These are phyloP conservation scores for Phlebopus sp. DNA, from an alignment of 1,284 basidiomycete genomes.

Conservation along the genomic window DNA sequence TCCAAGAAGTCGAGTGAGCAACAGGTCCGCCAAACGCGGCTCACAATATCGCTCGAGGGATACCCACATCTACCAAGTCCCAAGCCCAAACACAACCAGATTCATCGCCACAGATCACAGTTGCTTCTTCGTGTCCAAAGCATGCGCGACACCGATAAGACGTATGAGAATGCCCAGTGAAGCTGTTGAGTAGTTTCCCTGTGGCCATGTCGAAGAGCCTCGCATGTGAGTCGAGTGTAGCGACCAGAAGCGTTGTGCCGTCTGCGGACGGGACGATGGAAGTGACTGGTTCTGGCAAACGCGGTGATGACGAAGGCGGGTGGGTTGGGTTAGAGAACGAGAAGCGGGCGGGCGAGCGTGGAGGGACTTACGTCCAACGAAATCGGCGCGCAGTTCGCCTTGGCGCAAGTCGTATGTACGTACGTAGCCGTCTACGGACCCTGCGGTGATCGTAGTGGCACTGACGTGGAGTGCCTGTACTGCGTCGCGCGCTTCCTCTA, in stretches of 20 bases:
- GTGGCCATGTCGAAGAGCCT: conserved; percentile 84
- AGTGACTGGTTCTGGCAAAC: conserved; percentile 73
- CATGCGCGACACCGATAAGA: conserved; percentile 81
- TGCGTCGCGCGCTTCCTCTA: conserved; percentile 89
- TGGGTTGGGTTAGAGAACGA: no score
- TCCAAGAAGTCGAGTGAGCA: neutral
- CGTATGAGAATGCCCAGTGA: conserved; percentile 72
- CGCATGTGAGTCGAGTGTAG: conserved; percentile 81
- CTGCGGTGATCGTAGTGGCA: conserved; percentile 67
- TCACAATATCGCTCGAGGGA: no score
- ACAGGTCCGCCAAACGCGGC: no score
- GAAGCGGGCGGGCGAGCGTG: no score
- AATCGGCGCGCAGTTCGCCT: conserved; percentile 86
- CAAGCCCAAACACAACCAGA: conserved; percentile 86
- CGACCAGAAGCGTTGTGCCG: conserved; percentile 74
- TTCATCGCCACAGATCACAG: conserved; percentile 87
- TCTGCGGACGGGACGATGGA: conserved; percentile 77
- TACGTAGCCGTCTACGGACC: conserved; percentile 89
- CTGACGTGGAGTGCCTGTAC: conserved; percentile 78
- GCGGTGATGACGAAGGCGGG: no score
- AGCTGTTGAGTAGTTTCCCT: conserved; percentile 85
- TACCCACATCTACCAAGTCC: conserved; percentile 85
- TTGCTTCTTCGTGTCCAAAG: conserved; percentile 81
- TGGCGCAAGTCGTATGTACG: conserved; percentile 92
- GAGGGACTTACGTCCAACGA: conserved; percentile 73